A percentile compares a stretch with the other conserved stretches of the same genome.
These are phyloP conservation scores for Arthromyces matolae DNA, from an alignment of 768 basidiomycete genomes.

Conservation along the genomic window DNA sequence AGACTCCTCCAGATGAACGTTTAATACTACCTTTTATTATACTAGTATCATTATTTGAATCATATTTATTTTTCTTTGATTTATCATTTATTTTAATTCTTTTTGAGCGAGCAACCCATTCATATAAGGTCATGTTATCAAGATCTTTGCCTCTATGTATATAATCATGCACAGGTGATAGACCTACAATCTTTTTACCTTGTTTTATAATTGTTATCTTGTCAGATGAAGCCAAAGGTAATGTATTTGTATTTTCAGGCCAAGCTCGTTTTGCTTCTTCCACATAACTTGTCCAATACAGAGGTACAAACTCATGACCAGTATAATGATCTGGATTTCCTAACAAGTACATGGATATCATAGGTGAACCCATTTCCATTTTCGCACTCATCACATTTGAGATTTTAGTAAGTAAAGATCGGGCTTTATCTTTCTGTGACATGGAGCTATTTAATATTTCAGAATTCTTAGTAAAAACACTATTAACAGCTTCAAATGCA, in stretches of 20 bases:
- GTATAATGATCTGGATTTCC: background rate
- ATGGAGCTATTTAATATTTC: background rate
- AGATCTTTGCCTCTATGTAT: background rate
- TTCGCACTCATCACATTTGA: background rate
- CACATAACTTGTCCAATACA: background rate
- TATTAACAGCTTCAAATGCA: too few relatives aligned
- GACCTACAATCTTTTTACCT: background rate
- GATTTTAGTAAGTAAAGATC: too few relatives aligned
- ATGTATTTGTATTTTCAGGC: background rate
- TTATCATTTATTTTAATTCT: background rate
- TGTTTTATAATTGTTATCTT: background rate
- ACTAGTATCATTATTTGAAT: too few relatives aligned
- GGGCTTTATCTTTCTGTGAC: too few relatives aligned
- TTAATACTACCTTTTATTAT: too few relatives aligned
- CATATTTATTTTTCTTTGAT: background rate
- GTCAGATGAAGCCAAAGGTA: too few relatives aligned
- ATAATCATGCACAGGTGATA: background rate
- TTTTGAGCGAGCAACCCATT: background rate
- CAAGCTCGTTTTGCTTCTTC: background rate
- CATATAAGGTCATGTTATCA: background rate
- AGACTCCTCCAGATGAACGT: too few relatives aligned
- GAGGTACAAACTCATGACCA: background rate
- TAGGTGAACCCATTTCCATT: background rate
- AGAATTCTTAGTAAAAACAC: background rate
- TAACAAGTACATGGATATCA: background rate